A percentile compares a stretch with the other conserved stretches of the same genome.
Conservation (phyloP, 2,329 filamentous ascomycete genomes). For the Lecanoromycetidae sp. region DNA sequence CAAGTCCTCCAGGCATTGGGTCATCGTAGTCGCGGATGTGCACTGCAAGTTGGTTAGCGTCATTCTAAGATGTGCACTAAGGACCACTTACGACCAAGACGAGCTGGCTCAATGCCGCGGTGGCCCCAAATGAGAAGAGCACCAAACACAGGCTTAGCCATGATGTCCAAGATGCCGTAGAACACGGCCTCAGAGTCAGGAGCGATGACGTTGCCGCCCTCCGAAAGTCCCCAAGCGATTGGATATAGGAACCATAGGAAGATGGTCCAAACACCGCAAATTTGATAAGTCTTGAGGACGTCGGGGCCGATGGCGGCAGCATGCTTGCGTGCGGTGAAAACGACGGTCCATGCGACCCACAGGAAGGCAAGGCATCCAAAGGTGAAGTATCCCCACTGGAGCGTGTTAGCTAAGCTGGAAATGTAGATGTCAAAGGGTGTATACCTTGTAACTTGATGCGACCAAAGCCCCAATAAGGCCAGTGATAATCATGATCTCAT, state of each 20-base stretch:
- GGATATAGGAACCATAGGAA: conserved; percentile 55
- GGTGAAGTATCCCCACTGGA: conserved; percentile 49
- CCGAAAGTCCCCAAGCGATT: conserved; percentile 49
- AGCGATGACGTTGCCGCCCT: conserved; percentile 54
- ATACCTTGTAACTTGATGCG: conserved; percentile 45
- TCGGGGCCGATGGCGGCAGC: conserved; percentile 43
- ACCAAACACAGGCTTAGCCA: conserved; percentile 54
- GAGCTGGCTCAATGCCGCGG: conserved; percentile 46
- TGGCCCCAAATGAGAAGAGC: conserved; percentile 50
- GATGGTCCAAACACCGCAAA: conserved; percentile 47
- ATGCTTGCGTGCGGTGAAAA: conserved; percentile 44
- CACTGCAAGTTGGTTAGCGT: background rate
- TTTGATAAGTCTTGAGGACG: conserved; percentile 42
- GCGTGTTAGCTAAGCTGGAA: background rate
- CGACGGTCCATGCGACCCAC: conserved; percentile 49
- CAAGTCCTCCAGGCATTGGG: conserved; percentile 13
- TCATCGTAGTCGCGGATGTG: conserved; percentile 37
- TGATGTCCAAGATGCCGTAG: conserved; percentile 54
- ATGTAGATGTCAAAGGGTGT: background rate
- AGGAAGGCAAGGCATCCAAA: conserved; percentile 45
- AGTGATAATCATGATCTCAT: conserved; percentile 55
- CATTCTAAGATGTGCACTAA: background rate
- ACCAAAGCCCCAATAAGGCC: conserved; percentile 56
- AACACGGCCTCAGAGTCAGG: conserved; percentile 57
- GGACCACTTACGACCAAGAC: conserved; percentile 35